phyloP scores from a whole-genome alignment of 306 rosid genomes.

The Prunus salicina region DNA sequence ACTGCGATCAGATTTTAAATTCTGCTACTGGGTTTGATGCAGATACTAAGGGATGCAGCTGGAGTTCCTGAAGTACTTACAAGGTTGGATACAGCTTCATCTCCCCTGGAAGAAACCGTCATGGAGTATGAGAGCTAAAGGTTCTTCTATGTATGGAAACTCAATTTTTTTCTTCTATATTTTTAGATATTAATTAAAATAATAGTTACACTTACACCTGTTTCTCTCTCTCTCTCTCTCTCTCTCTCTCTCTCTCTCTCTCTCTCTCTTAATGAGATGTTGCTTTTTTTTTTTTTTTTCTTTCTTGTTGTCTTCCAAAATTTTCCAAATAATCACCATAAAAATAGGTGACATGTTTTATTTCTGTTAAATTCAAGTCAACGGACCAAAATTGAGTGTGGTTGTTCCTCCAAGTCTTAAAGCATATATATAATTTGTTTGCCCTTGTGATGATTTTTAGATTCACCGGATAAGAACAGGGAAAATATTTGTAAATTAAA shows the following conservation, averaged over 20 bases:
- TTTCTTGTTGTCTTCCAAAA: not conserved
- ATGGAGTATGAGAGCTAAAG: slow-evolving; percentile 76
- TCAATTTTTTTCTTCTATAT: slow-evolving; percentile 13
- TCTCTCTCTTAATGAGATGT: slow-evolving; percentile 6
- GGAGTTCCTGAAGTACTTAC: slow-evolving; percentile 95
- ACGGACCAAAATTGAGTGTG: not conserved
- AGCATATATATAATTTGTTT: not conserved
- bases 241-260: too few species aligned
- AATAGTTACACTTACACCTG: too few species aligned
- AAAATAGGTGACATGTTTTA: not conserved
- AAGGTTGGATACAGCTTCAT: slow-evolving; percentile 56
- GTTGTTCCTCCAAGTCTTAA: not conserved
- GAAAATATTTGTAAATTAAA: not conserved
- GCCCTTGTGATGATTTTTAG: not conserved
- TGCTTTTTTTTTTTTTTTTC: slow-evolving; percentile 11
- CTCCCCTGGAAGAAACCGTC: slow-evolving; percentile 51
- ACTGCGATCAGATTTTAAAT: not conserved
- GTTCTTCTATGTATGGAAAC: slow-evolving; percentile 24
- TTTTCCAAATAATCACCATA: not conserved
- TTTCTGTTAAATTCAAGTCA: not conserved
- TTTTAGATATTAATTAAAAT: too few species aligned
- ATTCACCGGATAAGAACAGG: slow-evolving; percentile 7
- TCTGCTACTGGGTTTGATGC: slow-evolving; percentile 30
- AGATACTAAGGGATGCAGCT: slow-evolving; percentile 80
- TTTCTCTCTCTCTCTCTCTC: too few species aligned